A percentile compares a stretch with the other conserved stretches of the same genome.
phyloP scores from a whole-genome alignment of 2,329 filamentous ascomycete species.

The Chaetomiaceae sp. region DNA sequence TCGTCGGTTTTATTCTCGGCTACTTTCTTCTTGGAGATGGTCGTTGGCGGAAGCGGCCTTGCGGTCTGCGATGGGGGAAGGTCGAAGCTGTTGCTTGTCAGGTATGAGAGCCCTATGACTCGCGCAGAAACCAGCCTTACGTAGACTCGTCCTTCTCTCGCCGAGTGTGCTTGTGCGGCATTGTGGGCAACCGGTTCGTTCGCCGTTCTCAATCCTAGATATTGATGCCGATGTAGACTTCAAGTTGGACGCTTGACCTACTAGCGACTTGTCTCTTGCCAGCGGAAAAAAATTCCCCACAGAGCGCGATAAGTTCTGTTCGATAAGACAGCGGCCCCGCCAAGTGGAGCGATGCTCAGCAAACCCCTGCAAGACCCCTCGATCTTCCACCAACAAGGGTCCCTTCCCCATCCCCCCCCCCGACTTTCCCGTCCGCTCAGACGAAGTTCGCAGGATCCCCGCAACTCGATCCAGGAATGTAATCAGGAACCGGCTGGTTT shows the following conservation, averaged over 20 bases:
- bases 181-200: slow-evolving; percentile 34
- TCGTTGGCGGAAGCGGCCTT: slow-evolving; percentile 45
- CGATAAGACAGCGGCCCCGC: background rate
- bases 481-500: too few species aligned
- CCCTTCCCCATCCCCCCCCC: too few species aligned
- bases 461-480: too few species aligned
- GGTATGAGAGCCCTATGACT: background rate
- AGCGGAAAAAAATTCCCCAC: background rate
- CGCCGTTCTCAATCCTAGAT: too few species aligned
- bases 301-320: background rate
- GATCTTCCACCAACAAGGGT: too few species aligned
- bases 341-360: background rate
- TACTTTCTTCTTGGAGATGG: slow-evolving; percentile 36
- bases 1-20: slow-evolving; percentile 31
- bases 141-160: slow-evolving; percentile 51
- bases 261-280: background rate
- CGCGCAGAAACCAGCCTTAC: slow-evolving; percentile 34
- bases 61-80: slow-evolving; percentile 48
- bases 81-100: slow-evolving; percentile 40
- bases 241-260: too few species aligned
- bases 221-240: too few species aligned
- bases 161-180: slow-evolving; percentile 87
- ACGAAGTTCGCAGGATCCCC: too few species aligned
- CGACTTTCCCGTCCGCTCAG: too few species aligned
- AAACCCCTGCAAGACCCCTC: too few species aligned